Evolutionary conservation across 2,329 filamentous ascomycete genomes (phyloP), one percentile per base, ranked within the genome.

Genomic region (Fusarium robinianum): DNA sequence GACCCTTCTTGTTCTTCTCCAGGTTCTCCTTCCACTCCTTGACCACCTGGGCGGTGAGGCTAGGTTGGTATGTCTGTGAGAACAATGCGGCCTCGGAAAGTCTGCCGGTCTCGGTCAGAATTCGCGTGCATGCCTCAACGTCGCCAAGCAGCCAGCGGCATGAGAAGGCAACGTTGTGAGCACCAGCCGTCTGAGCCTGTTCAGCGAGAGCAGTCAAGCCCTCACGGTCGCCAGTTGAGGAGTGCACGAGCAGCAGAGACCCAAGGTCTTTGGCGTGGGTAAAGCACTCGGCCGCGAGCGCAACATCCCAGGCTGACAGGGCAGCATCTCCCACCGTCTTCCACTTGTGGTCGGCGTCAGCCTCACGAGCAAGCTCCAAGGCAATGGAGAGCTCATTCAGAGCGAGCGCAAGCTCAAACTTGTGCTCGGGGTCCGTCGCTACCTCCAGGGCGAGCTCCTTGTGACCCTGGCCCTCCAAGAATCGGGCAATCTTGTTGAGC

Each of bases 401-500:
- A 3, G 83, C 80, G 21, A 99, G 77, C 0, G 94, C 87, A 15
- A 99, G 80, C 49, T 99, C 94, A 62, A 99, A 97, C 65, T 95
- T 94, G 73, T 99, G 94, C 71, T 99, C 94, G 0, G 88, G 79
- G 61, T 99, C 94, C 0, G 92, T 96, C 8, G 94, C 91, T 11
- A 99, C 90, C 57, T 96, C 89, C 11, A 99, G 79, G 0, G 94
- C 94, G 55, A 96, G 80, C 61, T 97, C 92, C 72, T 97, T 97
- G 72, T 96, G 90, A 26, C 92, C 92, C 70, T 99, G 94, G 3
- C 94, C 94, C 69, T 97, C 94, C 39, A 99, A 78, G 78, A 99
- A 99, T 15, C 94, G 85, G 4, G 94, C 94, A 60, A 99, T 95
- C 75, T 97, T 97, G 78, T 96, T 96, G 69, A 96, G 87, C 68